Base-by-base conservation (phyloP, 2,329 filamentous ascomycete species). In the Trichoderma sp. region DNA sequence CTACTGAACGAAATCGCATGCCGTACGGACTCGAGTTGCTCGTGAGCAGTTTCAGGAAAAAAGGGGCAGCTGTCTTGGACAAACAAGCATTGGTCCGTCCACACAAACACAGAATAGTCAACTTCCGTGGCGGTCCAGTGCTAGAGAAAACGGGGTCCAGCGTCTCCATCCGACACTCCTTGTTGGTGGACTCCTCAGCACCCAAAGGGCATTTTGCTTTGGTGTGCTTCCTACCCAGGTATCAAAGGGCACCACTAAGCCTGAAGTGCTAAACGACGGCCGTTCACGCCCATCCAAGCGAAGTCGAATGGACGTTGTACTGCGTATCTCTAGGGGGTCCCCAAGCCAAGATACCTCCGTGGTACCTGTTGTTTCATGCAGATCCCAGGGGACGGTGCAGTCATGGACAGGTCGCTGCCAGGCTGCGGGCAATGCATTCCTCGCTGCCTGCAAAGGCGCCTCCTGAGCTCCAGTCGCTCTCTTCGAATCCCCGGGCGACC, bases 401-500 rank as follows among this genome's bases (percentile, higher is more conserved):
- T 63, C 15, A 24, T 39, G n/a, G 4, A n/a, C 19, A 54, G 24
- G 60, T 63, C 41, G 30, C 50, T 45, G 41, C 41, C 43, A 61
- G 63, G 56, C 56, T 45, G 41, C 28, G 41, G 41, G 28, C 34
- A 54, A 47, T 34, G 50, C 54, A 52, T 65, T 55, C 55, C 48
- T 57, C 48, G 64, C 7, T 56, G 60, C 64, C 64, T 66, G 41
- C 41, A 52, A 54, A 7, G 30, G 50, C 24, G 48, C 61, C 65
- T 66, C 60, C 65, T 64, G 41, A 64, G 61, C 21, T 12, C 21
- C 21, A 39, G 34, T 24, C 21, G 21, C 21, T 24, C 28, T 30
- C 34, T 59, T 59, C 51, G n/a, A 59, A 30, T 50, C 58, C 47
- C 60, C 60, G 64, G 60, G 47, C 64, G 65, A 64, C 66, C 67